Evolutionary conservation across 345 rosid species (phyloP), one percentile per base, ranked within the genome.

Genomic region (Populus ilicifolia): DNA sequence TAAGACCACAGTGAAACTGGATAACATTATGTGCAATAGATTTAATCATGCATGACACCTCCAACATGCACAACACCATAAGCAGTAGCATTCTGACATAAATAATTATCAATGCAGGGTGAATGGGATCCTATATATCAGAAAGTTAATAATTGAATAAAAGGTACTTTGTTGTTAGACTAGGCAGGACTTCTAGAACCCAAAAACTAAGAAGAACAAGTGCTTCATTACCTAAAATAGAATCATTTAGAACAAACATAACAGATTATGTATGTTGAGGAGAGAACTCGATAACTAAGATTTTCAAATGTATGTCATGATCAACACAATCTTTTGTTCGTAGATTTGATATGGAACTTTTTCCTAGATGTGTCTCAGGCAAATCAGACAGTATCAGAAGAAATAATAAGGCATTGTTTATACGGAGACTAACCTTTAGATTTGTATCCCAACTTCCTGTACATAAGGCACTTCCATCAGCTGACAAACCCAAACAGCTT

Each of bases 391-490:
- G 44, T 50, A 77, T 54, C 64, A 29, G 69, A 75, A 3, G 67
- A 67, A 68, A 61, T 12, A 67, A 61, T 38, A 73, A 5, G 50
- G 30, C 18, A 13, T 33, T 41, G 41, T 33, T 61, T 38, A 50
- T 20, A 38, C 56, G 72, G 61, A 75, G 78, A 80, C 90, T 84
- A 65, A 94, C 98, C 97, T 96, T 96, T 39, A 94, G 90, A 82
- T 91, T 94, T 88, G 97, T 88, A 84, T 96, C 99, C 85, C 79
- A 96, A 87, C 99, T 94, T 87, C 99, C 99, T 78, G 98, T 94
- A 85, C 99, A 96, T 80, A 96, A 84, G 82, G 99, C 97, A 86
- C 99, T 96, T 84, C 99, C 99, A 85, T 96, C 98, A 79, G 95
- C 86, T 63, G 98, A 92, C 89, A 94, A 81, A 70, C 97, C 98